phyloP scores from a whole-genome alignment of 768 basidiomycete species.

The Termitomyces sp. region DNA sequence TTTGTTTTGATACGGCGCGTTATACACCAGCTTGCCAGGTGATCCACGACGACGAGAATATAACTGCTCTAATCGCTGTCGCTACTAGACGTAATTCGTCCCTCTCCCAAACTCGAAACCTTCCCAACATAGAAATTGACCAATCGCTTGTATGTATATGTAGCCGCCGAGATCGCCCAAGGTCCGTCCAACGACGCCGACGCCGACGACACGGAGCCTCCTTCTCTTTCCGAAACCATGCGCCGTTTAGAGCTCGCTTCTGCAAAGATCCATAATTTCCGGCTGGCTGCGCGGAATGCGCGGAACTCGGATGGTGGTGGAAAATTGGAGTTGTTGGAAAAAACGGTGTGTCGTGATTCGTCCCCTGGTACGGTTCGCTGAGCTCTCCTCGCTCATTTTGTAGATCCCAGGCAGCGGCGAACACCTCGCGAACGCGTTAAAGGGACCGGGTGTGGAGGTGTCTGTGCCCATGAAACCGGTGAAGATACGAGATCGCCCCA shows the following conservation, averaged over 20 bases:
- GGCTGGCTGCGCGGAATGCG: conserved; percentile 1
- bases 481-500: conserved; percentile 5
- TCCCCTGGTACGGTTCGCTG: too few species aligned
- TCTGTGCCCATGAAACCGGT: neutral
- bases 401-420: neutral
- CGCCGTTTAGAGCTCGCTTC: conserved; percentile 1
- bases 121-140: too few species aligned
- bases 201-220: neutral
- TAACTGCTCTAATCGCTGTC: neutral
- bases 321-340: conserved; percentile 1
- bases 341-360: too few species aligned
- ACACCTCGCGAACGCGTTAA: conserved; percentile 1
- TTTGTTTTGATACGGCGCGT: neutral
- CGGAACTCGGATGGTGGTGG: neutral
- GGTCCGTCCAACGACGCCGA: neutral
- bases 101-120: too few species aligned
- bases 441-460: neutral
- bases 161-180: neutral
- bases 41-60: neutral
- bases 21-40: neutral
- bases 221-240: neutral
- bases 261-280: conserved; percentile 1
- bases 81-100: neutral
- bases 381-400: too few species aligned
- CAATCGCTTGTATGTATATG: too few species aligned